Conservation (phyloP, 352 stramenopile species). For the Pythium aquatile region DNA sequence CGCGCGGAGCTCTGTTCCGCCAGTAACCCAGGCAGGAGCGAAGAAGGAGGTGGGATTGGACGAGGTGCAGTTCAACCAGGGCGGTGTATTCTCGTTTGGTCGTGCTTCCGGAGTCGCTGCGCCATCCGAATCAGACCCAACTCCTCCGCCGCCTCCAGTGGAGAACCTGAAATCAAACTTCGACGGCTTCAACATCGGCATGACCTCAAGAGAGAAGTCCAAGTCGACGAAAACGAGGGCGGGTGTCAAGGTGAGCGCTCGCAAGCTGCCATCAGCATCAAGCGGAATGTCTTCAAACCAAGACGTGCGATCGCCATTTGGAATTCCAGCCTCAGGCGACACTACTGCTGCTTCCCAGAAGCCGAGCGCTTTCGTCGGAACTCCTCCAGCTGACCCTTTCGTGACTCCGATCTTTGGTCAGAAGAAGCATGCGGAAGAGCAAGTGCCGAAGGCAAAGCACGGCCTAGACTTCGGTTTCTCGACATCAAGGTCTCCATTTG, state of each 20-base stretch:
- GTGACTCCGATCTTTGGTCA: constrained; percentile 39
- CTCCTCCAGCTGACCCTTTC: constrained; percentile 44
- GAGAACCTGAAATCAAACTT: constrained; percentile 33
- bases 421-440: constrained; percentile 1
- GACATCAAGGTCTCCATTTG: background rate
- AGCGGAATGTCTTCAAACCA: background rate
- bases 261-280: background rate
- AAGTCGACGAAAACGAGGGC: background rate
- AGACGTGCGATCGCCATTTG: constrained; percentile 9
- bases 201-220: background rate
- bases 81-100: constrained; percentile 19
- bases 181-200: constrained; percentile 28
- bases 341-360: background rate
- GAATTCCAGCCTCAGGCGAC: background rate
- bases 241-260: background rate
- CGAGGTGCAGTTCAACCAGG: background rate
- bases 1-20: background rate
- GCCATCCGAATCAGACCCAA: constrained; percentile 11
- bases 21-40: background rate
- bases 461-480: background rate
- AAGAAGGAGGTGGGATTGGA: background rate
- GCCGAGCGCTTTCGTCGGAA: background rate
- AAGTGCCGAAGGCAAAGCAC: constrained; percentile 10
- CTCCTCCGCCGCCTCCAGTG: constrained; percentile 14
- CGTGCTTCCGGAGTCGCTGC: background rate